Base-by-base conservation (phyloP, 306 rosid species). In the Macrotyloma uniflorum region DNA sequence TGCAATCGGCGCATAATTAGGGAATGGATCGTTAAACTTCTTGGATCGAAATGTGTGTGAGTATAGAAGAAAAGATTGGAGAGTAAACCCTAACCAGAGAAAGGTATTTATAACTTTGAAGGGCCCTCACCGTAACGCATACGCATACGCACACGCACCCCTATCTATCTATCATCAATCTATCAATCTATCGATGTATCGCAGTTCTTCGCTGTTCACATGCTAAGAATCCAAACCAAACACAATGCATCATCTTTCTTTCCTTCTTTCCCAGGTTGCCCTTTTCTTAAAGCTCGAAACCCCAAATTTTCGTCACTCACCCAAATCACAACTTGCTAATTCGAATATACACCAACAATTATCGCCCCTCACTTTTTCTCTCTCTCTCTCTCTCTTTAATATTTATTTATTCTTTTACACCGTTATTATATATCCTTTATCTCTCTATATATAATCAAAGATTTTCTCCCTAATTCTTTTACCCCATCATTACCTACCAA, bases 1-100 rank as follows among this genome's bases (percentile, higher is more conserved):
- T 74, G 88, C 88, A 78, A 87, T 85, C 97, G 89, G 36, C 93
- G 88, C 98, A 91, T 93, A 74, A 85, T 90, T 71, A 84, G 51
- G 47, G 57, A 75, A 67, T 24, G 72, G 57, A 75, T 72, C 53
- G 80, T 67, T 85, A 63, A 23, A 47, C 45, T 43, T 63, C 83
- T 82, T 35, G 83, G 47, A 7, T 47, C 82, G 47, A 7, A 14
- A 15, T 51, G 57, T 50, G 28, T 3, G 28, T 9, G 59, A 20
- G 59, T 49, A 49, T 18, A 19, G 78, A 70, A n/a, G 19, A 5
- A 20, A 61, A 67, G 61, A 72, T 59, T 78, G 67, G 54, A 72
- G 85, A 68, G 81, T 77, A 62, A 89, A 86, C 86, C 84, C 88
- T 84, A 87, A 78, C 80, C 83, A 84, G 79, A 70, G 53, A 11